These are phyloP conservation scores for Vaccinium myrtillus DNA, from an alignment of 148 eudicot species.

Conservation along the genomic window DNA sequence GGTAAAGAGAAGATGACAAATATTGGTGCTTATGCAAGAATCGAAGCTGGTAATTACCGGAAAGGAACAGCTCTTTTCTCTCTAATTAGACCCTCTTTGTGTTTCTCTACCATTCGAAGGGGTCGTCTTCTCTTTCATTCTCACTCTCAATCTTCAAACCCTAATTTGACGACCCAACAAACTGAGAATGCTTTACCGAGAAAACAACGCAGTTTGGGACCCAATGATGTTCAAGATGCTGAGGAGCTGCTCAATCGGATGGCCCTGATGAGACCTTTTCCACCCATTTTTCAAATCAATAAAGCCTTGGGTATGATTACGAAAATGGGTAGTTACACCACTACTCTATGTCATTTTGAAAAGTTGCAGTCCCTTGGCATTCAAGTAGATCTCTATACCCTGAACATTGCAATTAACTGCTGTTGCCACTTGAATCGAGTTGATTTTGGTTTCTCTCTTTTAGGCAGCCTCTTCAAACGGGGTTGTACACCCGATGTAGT, in stretches of 20 bases:
- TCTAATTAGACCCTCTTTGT: neutral
- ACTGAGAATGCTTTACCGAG: neutral
- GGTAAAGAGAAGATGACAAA: neutral
- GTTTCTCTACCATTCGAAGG: neutral
- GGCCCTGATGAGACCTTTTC: constrained; percentile 11
- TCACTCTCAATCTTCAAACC: neutral
- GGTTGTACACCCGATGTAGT: neutral
- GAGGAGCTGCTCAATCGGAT: neutral
- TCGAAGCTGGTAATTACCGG: neutral
- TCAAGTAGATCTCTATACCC: neutral
- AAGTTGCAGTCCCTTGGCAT: neutral
- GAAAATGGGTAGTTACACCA: neutral
- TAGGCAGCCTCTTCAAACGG: neutral
- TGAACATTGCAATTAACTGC: neutral
- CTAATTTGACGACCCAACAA: neutral
- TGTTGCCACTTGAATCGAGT: neutral
- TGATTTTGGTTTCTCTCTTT: neutral
- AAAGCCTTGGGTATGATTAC: neutral
- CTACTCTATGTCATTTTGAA: neutral
- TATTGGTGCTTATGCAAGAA: neutral
- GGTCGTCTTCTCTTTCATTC: neutral
- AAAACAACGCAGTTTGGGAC: too few relatives aligned
- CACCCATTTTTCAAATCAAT: neutral
- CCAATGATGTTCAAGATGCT: constrained; percentile 5
- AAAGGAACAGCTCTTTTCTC: neutral